Percentiles rank a stretch among this genome's conserved stretches.
phyloP scores from a whole-genome alignment of 2,329 filamentous ascomycete species.

The Ambrosiella cleistominuta region DNA sequence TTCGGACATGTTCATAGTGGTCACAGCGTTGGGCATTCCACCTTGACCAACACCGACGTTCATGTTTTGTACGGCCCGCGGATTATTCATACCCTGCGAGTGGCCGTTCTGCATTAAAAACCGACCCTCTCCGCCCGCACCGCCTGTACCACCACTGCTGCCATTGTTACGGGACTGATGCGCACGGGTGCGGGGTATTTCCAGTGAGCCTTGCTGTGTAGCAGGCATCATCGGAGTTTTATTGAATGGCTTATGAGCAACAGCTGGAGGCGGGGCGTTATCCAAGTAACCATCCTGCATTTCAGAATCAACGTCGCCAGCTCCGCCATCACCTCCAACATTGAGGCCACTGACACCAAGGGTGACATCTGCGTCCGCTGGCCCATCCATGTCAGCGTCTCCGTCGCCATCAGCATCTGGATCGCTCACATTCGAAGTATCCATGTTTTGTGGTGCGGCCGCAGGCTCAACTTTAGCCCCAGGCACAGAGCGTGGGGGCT shows the following conservation, averaged over 20 bases:
- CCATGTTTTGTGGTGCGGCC: constrained; percentile 18
- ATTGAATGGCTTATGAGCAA: background rate
- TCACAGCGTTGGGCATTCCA: constrained; percentile 26
- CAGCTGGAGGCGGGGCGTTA: constrained; percentile 20
- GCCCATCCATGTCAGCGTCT: constrained; percentile 22
- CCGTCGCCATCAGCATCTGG: constrained; percentile 20
- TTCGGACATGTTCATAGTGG: constrained; percentile 26
- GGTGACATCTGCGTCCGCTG: constrained; percentile 18
- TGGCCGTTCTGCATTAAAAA: constrained; percentile 4
- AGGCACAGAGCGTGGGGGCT: background rate
- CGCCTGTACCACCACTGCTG: background rate
- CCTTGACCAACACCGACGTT: constrained; percentile 21
- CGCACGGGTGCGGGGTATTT: constrained; percentile 25
- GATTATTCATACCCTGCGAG: constrained; percentile 20
- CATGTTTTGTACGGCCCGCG: constrained; percentile 30
- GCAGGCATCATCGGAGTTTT: constrained; percentile 15
- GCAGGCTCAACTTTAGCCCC: background rate
- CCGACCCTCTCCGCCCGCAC: background rate
- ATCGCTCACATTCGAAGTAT: constrained; percentile 21
- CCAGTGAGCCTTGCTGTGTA: constrained; percentile 26
- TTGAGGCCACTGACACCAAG: constrained; percentile 3
- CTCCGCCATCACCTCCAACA: constrained; percentile 13
- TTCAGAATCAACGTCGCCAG: constrained; percentile 27
- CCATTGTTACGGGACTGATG: constrained; percentile 7
- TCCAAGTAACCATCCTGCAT: constrained; percentile 39